A percentile compares a stretch with the other conserved stretches of the same genome.
phyloP scores from a whole-genome alignment of 768 basidiomycete genomes.

The Crassisporium funariophilum region DNA sequence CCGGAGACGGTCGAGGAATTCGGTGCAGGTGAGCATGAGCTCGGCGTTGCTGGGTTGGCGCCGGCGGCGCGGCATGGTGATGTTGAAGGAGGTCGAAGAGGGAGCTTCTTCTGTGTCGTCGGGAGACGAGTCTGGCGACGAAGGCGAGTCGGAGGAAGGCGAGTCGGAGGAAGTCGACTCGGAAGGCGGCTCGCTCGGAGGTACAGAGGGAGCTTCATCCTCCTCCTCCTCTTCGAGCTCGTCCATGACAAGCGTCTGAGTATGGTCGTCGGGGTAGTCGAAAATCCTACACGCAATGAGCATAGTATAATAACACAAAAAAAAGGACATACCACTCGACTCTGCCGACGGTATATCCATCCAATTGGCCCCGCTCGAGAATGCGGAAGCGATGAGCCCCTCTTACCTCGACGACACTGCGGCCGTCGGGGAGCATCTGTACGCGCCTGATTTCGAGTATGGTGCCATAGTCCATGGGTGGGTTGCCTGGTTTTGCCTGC shows the following conservation, averaged over 20 bases:
- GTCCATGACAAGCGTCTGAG: slow-evolving; percentile 24
- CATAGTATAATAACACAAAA: slow-evolving; percentile 12
- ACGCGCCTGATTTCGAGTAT: slow-evolving; percentile 90
- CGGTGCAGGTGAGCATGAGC: slow-evolving; percentile 48
- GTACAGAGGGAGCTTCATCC: no score
- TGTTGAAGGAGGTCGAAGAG: slow-evolving; percentile 3
- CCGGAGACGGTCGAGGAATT: slow-evolving; percentile 47
- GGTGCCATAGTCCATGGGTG: slow-evolving; percentile 76
- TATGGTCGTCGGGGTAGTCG: slow-evolving; percentile 39
- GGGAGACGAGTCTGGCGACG: background rate
- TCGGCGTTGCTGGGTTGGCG: slow-evolving; percentile 47
- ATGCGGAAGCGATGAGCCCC: slow-evolving; percentile 78
- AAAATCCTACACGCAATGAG: slow-evolving; percentile 28
- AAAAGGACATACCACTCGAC: slow-evolving; percentile 56
- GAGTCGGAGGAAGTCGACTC: background rate
- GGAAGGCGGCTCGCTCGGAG: no score
- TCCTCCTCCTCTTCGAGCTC: no score
- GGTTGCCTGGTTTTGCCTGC: slow-evolving; percentile 48
- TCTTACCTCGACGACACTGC: slow-evolving; percentile 78
- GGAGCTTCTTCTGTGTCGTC: slow-evolving; percentile 10
- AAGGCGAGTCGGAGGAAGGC: background rate
- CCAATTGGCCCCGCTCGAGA: slow-evolving; percentile 78
- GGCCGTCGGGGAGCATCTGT: slow-evolving; percentile 86
- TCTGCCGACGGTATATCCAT: slow-evolving; percentile 88
- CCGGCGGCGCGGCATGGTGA: slow-evolving; percentile 9